Evolutionary conservation across 23 red algal genomes (phyloP), one percentile per base, ranked within the genome.

Genomic region (Gracilaria domingensis): DNA sequence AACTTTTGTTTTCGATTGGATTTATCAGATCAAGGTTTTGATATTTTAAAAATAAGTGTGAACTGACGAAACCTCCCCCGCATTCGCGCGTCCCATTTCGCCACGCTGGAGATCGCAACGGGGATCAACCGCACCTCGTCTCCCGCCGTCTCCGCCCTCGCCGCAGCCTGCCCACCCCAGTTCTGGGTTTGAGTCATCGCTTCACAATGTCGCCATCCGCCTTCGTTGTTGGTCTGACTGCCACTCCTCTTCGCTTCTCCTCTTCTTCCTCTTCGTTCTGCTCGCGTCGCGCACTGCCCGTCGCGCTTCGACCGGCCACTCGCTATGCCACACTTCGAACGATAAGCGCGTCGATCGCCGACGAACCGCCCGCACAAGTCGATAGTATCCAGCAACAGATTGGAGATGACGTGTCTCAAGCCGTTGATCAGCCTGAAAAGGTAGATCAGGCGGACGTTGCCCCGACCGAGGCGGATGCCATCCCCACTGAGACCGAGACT

Each of bases 161-260:
- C 11, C 51, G 13, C 13, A 1, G 14, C 51, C 18, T 18, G 9
- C 14, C 18, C 17, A 1, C 8, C 18, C 2, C 51, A 1, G 18
- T 20, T 18, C 18, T 20, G 11, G 9, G 51, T 55, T 55, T 20
- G 51, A 14, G 11, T 20, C 45, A 18, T 55, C 51, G 51, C 17
- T 18, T 55, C 51, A 55, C 51, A 7, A 77, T 77, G 72, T 3
- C 40, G 45, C 40, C 40, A n/a, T 51, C 39, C 39, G 72, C 72
- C 39, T 77, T 77, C 72, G 72, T 50, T 42, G 38, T 77, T 12
- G 40, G 50, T 50, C 30, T 77, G 12, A 23, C 72, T 5, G 26
- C 72, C 5, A 12, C 72, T 4, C 20, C 72, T 25, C 42, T 51
- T 77, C 72, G 72, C 30, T 12, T 51, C 39, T 30, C 38, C 34